Evolutionary conservation across 306 rosid genomes (phyloP), one percentile per base, ranked within the genome.

Genomic region (Delonix regia): DNA sequence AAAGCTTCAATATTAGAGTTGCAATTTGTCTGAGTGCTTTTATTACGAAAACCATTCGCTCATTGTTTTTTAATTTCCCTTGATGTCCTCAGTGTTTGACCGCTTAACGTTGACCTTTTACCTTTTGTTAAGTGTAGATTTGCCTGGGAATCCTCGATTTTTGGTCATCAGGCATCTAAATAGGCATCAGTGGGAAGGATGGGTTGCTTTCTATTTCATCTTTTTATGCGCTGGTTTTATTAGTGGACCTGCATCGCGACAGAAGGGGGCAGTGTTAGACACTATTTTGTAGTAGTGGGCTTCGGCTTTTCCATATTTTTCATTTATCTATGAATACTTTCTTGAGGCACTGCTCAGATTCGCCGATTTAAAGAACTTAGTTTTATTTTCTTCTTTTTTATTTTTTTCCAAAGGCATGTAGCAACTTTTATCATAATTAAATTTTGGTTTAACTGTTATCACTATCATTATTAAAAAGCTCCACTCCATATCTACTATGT

Each of bases 181-280:
- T 80, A 61, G 82, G 83, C 60, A 80, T 81, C 66, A 62, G 75
- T 78, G 76, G 81, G 81, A 78, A 74, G 81, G 87, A 85, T 75
- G 80, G 56, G 73, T 71, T 62, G 84, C 73, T 61, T 81, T 73
- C 69, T 78, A 75, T 78, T 84, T 63, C 89, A 80, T 76, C 90
- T 89, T 88, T 90, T 89, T 55, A 88, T 89, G 89, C 89, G 80
- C 71, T 74, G 77, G 70, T 77, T 78, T 64, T 69, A 42, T 59
- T 69, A 81, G 87, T 85, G 92, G 89, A 85, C 86, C 85, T 87
- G 89, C 83, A 60, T 78, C 33, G 78, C 83, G 78, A 84, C 88
- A 84, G 82, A 80, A 77, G 68, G 75, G 75, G 84, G 60, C 80
- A 73, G 77, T 73, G 38, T 76, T 63, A 30, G 52, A 76, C 82